These are phyloP conservation scores for Aegilops tauschii DNA, from an alignment of 176 grass and related monocot species.

Conservation along the genomic window DNA sequence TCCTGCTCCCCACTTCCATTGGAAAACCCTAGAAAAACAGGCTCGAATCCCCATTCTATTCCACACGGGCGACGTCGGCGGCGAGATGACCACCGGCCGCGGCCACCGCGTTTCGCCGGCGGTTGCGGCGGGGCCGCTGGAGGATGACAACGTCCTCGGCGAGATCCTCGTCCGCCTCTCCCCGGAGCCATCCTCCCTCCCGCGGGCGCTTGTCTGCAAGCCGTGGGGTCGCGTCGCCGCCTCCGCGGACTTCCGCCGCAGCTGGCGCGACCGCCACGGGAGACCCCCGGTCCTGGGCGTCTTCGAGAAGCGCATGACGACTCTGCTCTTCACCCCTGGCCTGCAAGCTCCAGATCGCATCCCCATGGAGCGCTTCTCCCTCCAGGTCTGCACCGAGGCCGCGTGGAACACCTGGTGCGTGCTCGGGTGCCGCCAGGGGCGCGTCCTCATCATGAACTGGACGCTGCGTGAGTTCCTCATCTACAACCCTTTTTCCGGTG, in stretches of 20 bases:
- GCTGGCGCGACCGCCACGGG: background rate
- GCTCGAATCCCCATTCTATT: background rate
- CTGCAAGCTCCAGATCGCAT: background rate
- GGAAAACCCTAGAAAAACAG: background rate
- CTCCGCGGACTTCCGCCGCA: background rate
- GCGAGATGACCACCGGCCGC: background rate
- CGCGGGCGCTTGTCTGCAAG: background rate
- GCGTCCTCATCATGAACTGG: slow-evolving; percentile 6
- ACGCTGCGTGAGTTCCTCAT: background rate
- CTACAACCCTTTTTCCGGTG: background rate
- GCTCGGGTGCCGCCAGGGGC: background rate
- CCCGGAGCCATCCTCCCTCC: background rate
- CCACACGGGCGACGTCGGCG: background rate
- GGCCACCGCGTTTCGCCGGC: background rate
- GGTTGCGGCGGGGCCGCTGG: background rate
- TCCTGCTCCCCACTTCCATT: background rate
- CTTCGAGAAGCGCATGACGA: background rate
- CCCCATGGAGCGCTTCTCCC: background rate
- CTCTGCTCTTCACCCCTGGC: background rate
- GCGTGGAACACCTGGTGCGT: background rate
- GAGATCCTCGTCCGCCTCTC: background rate
- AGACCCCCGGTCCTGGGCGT: background rate
- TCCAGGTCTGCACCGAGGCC: background rate
- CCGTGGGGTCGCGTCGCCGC: background rate
- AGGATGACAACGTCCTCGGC: background rate